A percentile compares a stretch with the other conserved stretches of the same genome.
Conservation (phyloP, 1,139 yeast genomes). For the Blastobotrys apis region DNA sequence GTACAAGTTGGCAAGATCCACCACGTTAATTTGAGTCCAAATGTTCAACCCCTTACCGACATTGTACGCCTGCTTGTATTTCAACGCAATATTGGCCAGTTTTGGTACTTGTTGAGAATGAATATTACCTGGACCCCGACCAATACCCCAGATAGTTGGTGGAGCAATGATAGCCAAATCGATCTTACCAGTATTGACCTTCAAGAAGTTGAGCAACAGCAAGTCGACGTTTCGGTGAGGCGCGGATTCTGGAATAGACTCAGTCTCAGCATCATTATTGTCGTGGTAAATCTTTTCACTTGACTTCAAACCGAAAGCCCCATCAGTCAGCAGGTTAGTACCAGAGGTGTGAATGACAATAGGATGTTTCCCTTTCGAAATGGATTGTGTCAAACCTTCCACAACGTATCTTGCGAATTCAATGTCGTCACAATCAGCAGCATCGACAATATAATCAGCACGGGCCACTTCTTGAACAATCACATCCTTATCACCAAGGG, state of each 20-base stretch:
- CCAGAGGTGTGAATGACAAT: slow-evolving; percentile 43
- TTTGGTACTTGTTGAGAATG: slow-evolving; percentile 39
- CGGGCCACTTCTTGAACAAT: slow-evolving; percentile 28
- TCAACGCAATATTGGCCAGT: slow-evolving; percentile 29
- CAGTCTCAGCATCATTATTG: slow-evolving; percentile 33
- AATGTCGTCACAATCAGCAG: slow-evolving; percentile 41
- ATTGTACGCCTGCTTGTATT: slow-evolving; percentile 33
- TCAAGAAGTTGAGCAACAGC: slow-evolving; percentile 20
- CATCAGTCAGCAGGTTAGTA: slow-evolving; percentile 36
- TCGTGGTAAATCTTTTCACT: slow-evolving; percentile 36
- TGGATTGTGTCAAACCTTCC: slow-evolving; percentile 18
- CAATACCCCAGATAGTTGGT: slow-evolving; percentile 35
- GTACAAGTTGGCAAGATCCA: slow-evolving; percentile 40
- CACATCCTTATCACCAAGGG: slow-evolving; percentile 30
- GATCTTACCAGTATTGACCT: slow-evolving; percentile 14
- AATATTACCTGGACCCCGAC: slow-evolving; percentile 37
- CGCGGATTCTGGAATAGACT: slow-evolving; percentile 33
- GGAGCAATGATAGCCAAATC: slow-evolving; percentile 23
- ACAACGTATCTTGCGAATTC: slow-evolving; percentile 34
- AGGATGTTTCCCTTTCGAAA: slow-evolving; percentile 28
- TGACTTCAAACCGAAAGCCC: slow-evolving; percentile 28
- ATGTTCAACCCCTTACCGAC: slow-evolving; percentile 37
- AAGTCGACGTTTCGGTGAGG: slow-evolving; percentile 42
- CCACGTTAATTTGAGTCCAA: slow-evolving; percentile 42
- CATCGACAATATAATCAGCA: slow-evolving; percentile 38